Evolutionary conservation across 805 yeast species (phyloP).

Genomic region (Yamadazyma ubonensis): DNA sequence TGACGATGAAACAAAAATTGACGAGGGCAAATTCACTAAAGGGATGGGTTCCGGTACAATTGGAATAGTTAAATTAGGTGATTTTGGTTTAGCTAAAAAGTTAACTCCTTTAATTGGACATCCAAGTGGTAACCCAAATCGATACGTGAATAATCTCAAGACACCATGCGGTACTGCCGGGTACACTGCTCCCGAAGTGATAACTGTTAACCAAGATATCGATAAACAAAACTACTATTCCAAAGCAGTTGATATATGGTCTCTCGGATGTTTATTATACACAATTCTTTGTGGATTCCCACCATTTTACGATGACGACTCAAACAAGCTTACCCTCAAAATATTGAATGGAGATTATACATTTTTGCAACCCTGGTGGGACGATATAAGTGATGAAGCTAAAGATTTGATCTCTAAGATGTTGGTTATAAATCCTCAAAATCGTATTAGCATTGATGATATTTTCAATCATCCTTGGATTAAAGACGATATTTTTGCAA

Average conservation of each 20-base stretch:
- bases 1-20: conserved; percentile 59
- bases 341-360: conserved; percentile 70
- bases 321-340: conserved; percentile 59
- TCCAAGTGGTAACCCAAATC: conserved; percentile 15
- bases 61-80: conserved; percentile 65
- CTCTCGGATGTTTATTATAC: conserved; percentile 68
- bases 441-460: conserved; percentile 66
- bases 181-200: conserved; percentile 73
- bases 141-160: conserved; percentile 38
- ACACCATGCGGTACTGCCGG: conserved; percentile 80
- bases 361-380: conserved; percentile 88
- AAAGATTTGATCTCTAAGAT: conserved; percentile 65
- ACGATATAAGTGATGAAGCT: conserved; percentile 70
- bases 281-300: conserved; percentile 73
- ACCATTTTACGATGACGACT: conserved; percentile 72
- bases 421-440: conserved; percentile 66
- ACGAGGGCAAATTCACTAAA: conserved; percentile 57
- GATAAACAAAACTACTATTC: conserved; percentile 50
- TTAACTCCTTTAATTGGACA: conserved; percentile 23
- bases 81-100: conserved; percentile 67
- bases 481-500: conserved; percentile 15
- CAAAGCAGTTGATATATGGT: conserved; percentile 72
- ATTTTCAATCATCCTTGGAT: conserved; percentile 73
- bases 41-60: conserved; percentile 63
- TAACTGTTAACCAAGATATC: conserved; percentile 30